These are phyloP conservation scores for Mrakia frigida DNA, from an alignment of 768 basidiomycete species.

Conservation along the genomic window DNA sequence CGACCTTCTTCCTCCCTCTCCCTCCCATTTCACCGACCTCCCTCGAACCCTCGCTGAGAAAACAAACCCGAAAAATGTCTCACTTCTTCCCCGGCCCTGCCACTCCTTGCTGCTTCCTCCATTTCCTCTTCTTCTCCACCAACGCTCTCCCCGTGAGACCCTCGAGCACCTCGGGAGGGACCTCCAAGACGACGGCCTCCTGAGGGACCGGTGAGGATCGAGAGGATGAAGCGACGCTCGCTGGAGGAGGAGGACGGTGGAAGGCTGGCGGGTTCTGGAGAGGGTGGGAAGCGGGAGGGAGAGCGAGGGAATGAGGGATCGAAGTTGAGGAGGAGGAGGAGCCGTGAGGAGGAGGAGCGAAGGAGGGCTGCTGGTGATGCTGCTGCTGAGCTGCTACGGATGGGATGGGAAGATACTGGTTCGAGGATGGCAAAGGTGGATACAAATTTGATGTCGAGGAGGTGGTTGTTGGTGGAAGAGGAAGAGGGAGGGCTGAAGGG, in stretches of 20 bases:
- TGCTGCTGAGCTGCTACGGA: not conserved
- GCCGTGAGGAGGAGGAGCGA: not conserved
- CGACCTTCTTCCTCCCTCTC: too few species aligned
- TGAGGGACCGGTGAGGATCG: not conserved
- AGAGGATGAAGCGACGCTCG: not conserved
- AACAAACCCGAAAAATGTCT: not conserved
- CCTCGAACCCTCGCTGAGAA: too few species aligned
- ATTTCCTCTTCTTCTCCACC: constrained; percentile 13
- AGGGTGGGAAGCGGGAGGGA: not conserved
- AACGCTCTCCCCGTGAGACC: not conserved
- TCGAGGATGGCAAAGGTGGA: not conserved
- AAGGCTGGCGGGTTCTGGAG: not conserved
- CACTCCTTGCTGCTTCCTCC: constrained; percentile 8
- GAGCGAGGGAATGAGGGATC: not conserved
- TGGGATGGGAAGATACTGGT: not conserved
- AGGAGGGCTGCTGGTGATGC: too few species aligned
- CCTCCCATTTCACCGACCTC: too few species aligned
- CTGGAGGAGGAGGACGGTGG: not conserved
- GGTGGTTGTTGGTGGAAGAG: not conserved
- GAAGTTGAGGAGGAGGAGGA: not conserved
- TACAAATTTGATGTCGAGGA: not conserved
- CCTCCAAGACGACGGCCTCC: not conserved
- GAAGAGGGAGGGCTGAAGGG: not conserved
- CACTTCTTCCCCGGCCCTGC: constrained; percentile 6
- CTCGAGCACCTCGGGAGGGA: constrained; percentile 2